Conservation (phyloP, 208 protist genomes). For the Naegleria lovaniensis region DNA sequence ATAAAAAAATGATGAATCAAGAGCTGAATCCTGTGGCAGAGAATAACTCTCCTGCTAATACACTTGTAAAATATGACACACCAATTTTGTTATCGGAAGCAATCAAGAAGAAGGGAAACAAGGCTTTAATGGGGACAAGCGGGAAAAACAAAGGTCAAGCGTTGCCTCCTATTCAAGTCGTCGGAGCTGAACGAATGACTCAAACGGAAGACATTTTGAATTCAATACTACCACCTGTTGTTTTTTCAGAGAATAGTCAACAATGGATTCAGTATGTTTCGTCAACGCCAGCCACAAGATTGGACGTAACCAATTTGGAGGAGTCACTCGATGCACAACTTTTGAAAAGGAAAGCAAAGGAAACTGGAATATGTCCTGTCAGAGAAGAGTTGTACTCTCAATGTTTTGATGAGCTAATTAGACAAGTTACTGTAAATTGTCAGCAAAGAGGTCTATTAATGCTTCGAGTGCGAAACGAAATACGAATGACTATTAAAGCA, state of each 20-base stretch:
- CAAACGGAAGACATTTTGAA: constrained; percentile 74
- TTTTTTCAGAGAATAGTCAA: constrained; percentile 63
- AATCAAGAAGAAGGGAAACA: constrained; percentile 37
- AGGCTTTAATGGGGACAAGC: neutral
- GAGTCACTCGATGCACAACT: constrained; percentile 77
- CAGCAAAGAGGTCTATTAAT: constrained; percentile 91
- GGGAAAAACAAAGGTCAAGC: neutral
- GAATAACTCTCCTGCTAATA: neutral
- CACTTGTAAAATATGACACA: constrained; percentile 61
- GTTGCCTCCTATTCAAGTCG: neutral
- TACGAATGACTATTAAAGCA: constrained; percentile 73
- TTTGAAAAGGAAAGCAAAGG: constrained; percentile 75
- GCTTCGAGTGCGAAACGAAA: constrained; percentile 88
- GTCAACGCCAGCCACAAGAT: constrained; percentile 64
- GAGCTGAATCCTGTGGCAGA: neutral
- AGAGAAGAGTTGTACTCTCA: constrained; percentile 91
- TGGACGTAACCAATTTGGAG: constrained; percentile 72
- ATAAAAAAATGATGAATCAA: neutral
- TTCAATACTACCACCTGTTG: constrained; percentile 61
- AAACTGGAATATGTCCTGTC: constrained; percentile 90
- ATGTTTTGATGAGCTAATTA: constrained; percentile 92
- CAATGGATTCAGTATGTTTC: constrained; percentile 73
- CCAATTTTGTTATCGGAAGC: constrained; percentile 47
- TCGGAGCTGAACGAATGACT: constrained; percentile 5
- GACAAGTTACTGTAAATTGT: constrained; percentile 94